Evolutionary conservation across 495 filamentous ascomycete genomes (phyloP), one percentile per base, ranked within the genome.

Genomic region (Staphylotrichum tortipilum): DNA sequence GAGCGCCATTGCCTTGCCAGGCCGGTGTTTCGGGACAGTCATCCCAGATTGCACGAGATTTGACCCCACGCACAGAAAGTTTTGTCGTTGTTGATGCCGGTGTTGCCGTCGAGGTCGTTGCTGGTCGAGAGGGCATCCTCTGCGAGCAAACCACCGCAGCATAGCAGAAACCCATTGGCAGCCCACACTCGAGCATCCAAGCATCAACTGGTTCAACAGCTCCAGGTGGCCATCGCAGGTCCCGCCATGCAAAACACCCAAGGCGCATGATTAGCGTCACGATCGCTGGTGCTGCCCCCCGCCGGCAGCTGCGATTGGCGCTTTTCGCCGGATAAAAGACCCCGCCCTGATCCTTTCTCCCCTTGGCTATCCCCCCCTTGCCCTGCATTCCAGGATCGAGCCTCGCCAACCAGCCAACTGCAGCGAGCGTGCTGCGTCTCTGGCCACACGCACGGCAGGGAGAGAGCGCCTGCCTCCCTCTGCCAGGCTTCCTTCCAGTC

Each of bases 261-360:
- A 18, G 33, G 34, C 30, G 38, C 46, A 21, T 43, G 52, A 54
- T 49, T 54, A 45, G 52, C 39, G 44, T 46, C 44, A 22, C 44
- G 47, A 43, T 42, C 47, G 10, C 29, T 34, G 42, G 40, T 41
- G 50, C 26, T 17, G 12, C 17, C 41, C 12, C 34, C 34, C 21
- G 11, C 18, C 24, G 21, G 30, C 43, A 21, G 10, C 26, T 35
- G 34, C 33, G 18, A 52, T 56, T 56, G 44, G 54, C 50, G 42
- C 54, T 30, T 48, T 46, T 39, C 36, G 36, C 48, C 36, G 53
- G 53, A 7, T 38, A 55, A 48, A 12, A 51, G 47, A 55, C 53
- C 53, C 53, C 47, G 41, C 47, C 47, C 35, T 33, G 39, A 47
- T n/a, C n/a, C n/a, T n/a, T n/a, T n/a, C n/a, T n/a, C n/a, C n/a